phyloP scores from a whole-genome alignment of 2,329 filamentous ascomycete species.

The Colletotrichum sp. region DNA sequence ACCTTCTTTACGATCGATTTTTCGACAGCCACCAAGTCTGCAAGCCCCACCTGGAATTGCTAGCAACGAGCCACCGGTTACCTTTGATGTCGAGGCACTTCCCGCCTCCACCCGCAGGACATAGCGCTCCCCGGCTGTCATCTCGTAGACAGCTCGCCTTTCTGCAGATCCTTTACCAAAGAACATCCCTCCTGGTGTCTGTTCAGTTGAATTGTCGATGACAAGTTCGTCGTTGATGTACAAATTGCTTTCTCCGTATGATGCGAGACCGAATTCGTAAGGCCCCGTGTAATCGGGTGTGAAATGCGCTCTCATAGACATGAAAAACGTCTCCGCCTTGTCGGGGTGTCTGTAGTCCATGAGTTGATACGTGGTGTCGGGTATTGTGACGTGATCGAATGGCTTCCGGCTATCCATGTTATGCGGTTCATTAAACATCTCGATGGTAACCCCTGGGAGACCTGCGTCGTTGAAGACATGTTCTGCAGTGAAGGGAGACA shows the following conservation, averaged over 20 bases:
- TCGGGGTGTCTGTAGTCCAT: conserved; percentile 58
- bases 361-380: conserved; percentile 54
- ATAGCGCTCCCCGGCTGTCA: conserved; percentile 65
- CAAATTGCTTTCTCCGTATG: conserved; percentile 68
- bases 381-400: conserved; percentile 53
- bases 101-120: conserved; percentile 63
- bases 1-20: conserved; percentile 61
- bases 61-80: conserved; percentile 49
- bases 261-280: conserved; percentile 69
- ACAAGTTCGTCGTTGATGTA: conserved; percentile 67
- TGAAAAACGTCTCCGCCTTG: conserved; percentile 58
- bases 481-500: conserved; percentile 59
- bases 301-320: conserved; percentile 64
- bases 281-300: conserved; percentile 63
- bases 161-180: conserved; percentile 70
- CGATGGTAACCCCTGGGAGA: conserved; percentile 65
- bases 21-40: conserved; percentile 64
- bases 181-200: conserved; percentile 66
- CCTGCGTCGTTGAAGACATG: conserved; percentile 57
- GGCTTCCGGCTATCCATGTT: conserved; percentile 47
- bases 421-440: conserved; percentile 65
- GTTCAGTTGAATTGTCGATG: conserved; percentile 70
- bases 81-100: conserved; percentile 61
- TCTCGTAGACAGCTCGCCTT: conserved; percentile 60
- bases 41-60: conserved; percentile 66